phyloP scores from a whole-genome alignment of 2,329 filamentous ascomycete genomes.

The Aspergillus melleus region DNA sequence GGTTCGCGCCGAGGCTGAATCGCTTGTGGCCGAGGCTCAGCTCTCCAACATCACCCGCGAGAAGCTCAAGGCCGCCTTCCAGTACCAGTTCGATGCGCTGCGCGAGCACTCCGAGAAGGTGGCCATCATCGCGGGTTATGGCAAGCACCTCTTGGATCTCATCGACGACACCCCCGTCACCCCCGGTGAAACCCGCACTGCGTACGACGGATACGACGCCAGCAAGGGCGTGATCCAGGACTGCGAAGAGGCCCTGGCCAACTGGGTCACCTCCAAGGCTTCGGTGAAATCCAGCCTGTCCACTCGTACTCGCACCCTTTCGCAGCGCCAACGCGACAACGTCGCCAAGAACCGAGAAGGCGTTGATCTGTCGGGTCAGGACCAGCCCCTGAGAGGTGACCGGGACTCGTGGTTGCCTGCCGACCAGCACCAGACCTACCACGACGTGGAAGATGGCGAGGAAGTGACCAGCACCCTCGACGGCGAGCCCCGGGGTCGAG shows the following conservation, averaged over 20 bases:
- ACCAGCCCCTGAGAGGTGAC: slow-evolving; percentile 74
- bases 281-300: slow-evolving; percentile 85
- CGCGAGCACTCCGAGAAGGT: slow-evolving; percentile 98
- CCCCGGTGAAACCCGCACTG: slow-evolving; percentile 89
- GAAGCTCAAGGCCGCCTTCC: slow-evolving; percentile 98
- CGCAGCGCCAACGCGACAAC: slow-evolving; percentile 76
- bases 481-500: slow-evolving; percentile 36
- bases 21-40: slow-evolving; percentile 96
- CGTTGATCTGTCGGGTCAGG: slow-evolving; percentile 79
- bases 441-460: slow-evolving; percentile 43
- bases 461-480: slow-evolving; percentile 35
- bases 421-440: slow-evolving; percentile 53
- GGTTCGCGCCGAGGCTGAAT: slow-evolving; percentile 96
- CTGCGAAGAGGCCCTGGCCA: slow-evolving; percentile 94
- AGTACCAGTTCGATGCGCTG: slow-evolving; percentile 96
- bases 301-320: slow-evolving; percentile 81
- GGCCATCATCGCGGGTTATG: slow-evolving; percentile 94
- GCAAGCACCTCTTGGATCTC: slow-evolving; percentile 96
- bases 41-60: slow-evolving; percentile 99
- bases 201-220: slow-evolving; percentile 97
- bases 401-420: slow-evolving; percentile 79
- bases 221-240: slow-evolving; percentile 99
- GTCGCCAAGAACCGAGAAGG: slow-evolving; percentile 69
- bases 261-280: slow-evolving; percentile 92
- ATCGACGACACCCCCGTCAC: slow-evolving; percentile 97